Evolutionary conservation across 192 early-diverging fungal genomes (phyloP), one percentile per base, ranked within the genome.

Genomic region (Coemansia asiatica): DNA sequence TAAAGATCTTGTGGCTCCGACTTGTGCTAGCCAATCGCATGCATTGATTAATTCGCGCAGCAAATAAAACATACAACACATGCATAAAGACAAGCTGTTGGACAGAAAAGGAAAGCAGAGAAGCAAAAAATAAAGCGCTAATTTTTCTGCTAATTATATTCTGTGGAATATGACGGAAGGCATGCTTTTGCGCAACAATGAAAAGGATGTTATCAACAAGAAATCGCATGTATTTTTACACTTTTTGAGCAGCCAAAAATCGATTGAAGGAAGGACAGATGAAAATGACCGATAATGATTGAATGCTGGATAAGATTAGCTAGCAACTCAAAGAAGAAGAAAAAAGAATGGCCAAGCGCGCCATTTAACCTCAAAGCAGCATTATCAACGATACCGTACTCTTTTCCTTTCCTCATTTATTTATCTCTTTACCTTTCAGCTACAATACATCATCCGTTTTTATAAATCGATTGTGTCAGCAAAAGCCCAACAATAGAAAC

Each of bases 401-500:
- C 23, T 26, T 22, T 53, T 53, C 9, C 50, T 53, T 53, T 53
- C 50, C 50, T 26, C 48, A 2, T 19, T 22, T 19, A 10, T 19
- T 22, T 9, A 4, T 56, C 31, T 8, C 15, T 56, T 56, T 56
- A 1, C 31, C n/a, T 56, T 56, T 2, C 31, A 49, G 18, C 15
- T 49, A 19, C 47, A 16, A 49, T n/a, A n/a, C n/a, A n/a, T n/a
- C n/a, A n/a, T n/a, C n/a, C n/a, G n/a, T n/a, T n/a, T n/a, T n/a
- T n/a, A n/a, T n/a, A 49, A 49, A 49, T 15, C 31, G 8, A 33
- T 33, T 33, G 8, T 33, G 8, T 19, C 47, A 49, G 21, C 47
- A 49, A 49, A 12, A n/a, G n/a, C n/a, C 47, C 21, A 51, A 55
- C 56, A 49, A 66, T 57, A 66, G 50, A 56, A 13, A 35, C 29